These are phyloP conservation scores for Kazachstania bromeliacearum DNA, from an alignment of 805 yeast genomes.

Conservation along the genomic window DNA sequence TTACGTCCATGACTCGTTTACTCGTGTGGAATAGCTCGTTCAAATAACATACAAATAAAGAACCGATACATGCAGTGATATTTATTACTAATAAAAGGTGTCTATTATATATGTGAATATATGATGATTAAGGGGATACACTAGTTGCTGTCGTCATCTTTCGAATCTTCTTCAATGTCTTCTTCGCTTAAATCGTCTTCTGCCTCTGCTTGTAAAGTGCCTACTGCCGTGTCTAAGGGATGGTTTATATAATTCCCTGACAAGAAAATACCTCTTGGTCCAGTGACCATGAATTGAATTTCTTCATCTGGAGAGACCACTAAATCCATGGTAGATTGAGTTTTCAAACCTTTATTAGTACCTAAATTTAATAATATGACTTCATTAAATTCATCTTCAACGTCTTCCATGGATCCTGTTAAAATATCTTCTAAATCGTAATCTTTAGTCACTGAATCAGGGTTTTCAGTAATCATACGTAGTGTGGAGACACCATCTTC, in stretches of 20 bases:
- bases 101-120: too few relatives aligned
- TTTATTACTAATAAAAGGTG: too few relatives aligned
- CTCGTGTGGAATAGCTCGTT: too few relatives aligned
- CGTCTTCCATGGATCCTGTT: constrained; percentile 38
- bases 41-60: too few relatives aligned
- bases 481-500: constrained; percentile 74
- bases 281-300: constrained; percentile 81
- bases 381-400: constrained; percentile 67
- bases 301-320: constrained; percentile 84
- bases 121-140: too few relatives aligned
- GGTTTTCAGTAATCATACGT: constrained; percentile 64
- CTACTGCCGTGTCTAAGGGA: too few relatives aligned
- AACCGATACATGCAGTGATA: too few relatives aligned
- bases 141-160: too few relatives aligned
- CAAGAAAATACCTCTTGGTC: constrained; percentile 81
- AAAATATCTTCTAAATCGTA: constrained; percentile 36
- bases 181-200: not conserved
- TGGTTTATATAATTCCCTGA: constrained; percentile 91
- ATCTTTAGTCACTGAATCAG: constrained; percentile 31
- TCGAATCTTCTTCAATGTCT: not conserved
- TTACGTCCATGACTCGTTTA: too few relatives aligned
- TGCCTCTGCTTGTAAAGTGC: not conserved
- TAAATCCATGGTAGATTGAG: constrained; percentile 78
- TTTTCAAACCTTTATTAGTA: constrained; percentile 47
- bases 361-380: constrained; percentile 77